Base-by-base conservation (phyloP, 2,329 filamentous ascomycete species). In the Samsoniella hepiali region DNA sequence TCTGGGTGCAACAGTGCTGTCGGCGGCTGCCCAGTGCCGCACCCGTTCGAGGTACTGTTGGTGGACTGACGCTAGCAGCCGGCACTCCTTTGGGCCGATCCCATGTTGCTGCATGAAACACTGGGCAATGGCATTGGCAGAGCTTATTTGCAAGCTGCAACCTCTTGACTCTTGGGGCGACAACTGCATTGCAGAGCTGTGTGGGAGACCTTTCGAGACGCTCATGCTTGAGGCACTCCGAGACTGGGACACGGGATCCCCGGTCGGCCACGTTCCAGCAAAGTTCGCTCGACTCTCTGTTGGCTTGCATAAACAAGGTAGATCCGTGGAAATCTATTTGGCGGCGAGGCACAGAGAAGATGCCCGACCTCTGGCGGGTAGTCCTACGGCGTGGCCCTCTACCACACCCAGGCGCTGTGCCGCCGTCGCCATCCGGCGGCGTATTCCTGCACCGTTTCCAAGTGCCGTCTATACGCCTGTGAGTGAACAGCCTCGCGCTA, bases 41-140 rank as follows among this genome's bases (percentile, higher is more conserved):
- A 22, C 22, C 22, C 22, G 22, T 22, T 22, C 11, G 11, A 32
- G 11, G 13, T 40, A 40, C 38, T 40, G 4, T 10, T 40, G 38
- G 38, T 40, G 38, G 38, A 38, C 44, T n/a, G n/a, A n/a, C 42
- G 15, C 44, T 38, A 49, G 32, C 56, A 22, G n/a, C 36, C 47
- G 58, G 47, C 27, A 13, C 47, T 11, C 47, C 44, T 36, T 53
- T 60, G 58, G 58, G 17, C 58, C 58, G 58, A 36, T 50, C 15
- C 58, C 22, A 17, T 32, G 8, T 34, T 17, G 17, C 10, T 38
- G 51, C 34, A 38, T 53, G 50, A 34, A 49, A 8, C 6, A 45
- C 47, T 32, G n/a, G 51, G n/a, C 8, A 13, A 10, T n/a, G 34
- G 15, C 51, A 47, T 47, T 47, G 45, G n/a, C n/a, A 11, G 6